A percentile compares a stretch with the other conserved stretches of the same genome.
Evolutionary conservation across 1,284 basidiomycete species (phyloP).

Genomic region (Cutaneotrichosporon sp.): DNA sequence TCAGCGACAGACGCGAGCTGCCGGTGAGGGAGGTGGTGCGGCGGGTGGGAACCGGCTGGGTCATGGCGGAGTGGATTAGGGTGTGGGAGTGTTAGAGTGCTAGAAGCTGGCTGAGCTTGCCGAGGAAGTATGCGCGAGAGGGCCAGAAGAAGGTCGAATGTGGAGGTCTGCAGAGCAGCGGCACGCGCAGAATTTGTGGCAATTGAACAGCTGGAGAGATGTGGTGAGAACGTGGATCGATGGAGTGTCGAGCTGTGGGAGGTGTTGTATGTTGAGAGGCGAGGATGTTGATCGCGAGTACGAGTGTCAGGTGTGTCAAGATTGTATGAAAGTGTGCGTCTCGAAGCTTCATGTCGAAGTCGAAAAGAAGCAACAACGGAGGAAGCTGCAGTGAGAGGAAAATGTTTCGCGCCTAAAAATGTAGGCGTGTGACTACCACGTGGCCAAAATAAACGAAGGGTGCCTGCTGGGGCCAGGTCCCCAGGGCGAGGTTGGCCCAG

Average conservation of each 20-base stretch:
- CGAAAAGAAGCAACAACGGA: slow-evolving; percentile 6
- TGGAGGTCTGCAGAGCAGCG: background rate
- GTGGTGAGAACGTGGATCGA: background rate
- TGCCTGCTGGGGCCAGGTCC: no score
- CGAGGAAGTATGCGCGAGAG: background rate
- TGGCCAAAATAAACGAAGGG: background rate
- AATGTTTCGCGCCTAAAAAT: slow-evolving; percentile 1
- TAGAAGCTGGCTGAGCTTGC: background rate
- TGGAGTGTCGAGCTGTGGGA: background rate
- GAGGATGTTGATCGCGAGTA: background rate
- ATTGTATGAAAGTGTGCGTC: no score
- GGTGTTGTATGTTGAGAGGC: background rate
- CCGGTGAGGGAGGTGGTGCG: slow-evolving; percentile 44
- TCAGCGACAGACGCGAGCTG: slow-evolving; percentile 45
- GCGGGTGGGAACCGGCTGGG: slow-evolving; percentile 17
- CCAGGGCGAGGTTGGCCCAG: no score
- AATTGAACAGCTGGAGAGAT: background rate
- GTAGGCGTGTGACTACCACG: background rate
- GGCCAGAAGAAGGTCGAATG: background rate
- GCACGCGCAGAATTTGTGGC: background rate
- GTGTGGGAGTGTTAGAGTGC: background rate
- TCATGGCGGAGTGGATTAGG: background rate
- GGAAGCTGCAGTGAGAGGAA: background rate
- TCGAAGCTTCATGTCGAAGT: background rate
- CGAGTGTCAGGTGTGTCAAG: background rate